Evolutionary conservation across 495 filamentous ascomycete genomes (phyloP), one percentile per base, ranked within the genome.

Genomic region (Evernia prunastri): DNA sequence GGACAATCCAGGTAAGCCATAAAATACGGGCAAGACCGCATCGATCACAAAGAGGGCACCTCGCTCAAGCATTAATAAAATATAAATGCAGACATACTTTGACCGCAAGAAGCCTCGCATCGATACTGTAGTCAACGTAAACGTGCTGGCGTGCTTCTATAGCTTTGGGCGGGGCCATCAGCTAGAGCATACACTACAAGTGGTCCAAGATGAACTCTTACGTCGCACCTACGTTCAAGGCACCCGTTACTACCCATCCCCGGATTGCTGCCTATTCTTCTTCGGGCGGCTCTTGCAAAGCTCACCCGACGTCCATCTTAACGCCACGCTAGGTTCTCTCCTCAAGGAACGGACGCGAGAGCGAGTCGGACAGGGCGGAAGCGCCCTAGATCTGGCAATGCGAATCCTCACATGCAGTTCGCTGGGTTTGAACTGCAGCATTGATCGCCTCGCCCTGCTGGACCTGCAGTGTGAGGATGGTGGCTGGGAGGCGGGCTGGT

Each of bases 71-170:
- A 49, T 12, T 1, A 1, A 23, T 25, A 27, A 25, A 20, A 4
- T 25, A n/a, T n/a, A n/a, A n/a, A n/a, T 29, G 45, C 40, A 60
- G 58, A 37, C 58, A 18, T 60, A 60, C 27, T 60, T 47, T 15
- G 58, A 60, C 40, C 58, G 58, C 25, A 35, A 47, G 18, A 60
- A 60, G n/a, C 29, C 58, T 36, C 58, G 58, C 25, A 23, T 29
- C 39, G 58, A 60, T 15, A 3, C 20, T n/a, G 58, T 60, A 23
- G 58, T 60, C 20, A 36, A 25, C 33, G 58, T 42, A 36, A 60
- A 60, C 18, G 29, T 60, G 10, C 42, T 60, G 27, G 31, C 58
- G 13, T 60, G 58, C 40, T 60, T 60, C 29, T 60, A 60, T 35
- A 31, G 40, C 58, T 60, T 60, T 36, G 29, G 13, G n/a, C 58